Conservation (phyloP, 345 rosid genomes). For the Mercurialis annua region DNA sequence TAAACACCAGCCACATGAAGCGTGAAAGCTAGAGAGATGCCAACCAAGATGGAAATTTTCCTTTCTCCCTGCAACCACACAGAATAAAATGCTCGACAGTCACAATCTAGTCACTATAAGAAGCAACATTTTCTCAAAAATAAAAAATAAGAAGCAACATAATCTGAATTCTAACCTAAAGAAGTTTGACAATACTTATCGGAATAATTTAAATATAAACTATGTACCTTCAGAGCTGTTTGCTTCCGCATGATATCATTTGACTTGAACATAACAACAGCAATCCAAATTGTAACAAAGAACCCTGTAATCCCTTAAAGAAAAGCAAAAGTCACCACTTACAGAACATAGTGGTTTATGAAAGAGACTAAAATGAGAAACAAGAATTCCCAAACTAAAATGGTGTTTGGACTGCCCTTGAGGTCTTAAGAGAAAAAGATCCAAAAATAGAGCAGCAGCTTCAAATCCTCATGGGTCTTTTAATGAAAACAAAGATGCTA, state of each 20-base stretch:
- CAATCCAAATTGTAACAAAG: slow-evolving; percentile 97
- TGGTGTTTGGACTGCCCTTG: background rate
- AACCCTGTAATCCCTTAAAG: slow-evolving; percentile 57
- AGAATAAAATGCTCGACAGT: slow-evolving; percentile 20
- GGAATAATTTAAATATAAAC: slow-evolving; percentile 1
- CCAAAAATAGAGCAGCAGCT: background rate
- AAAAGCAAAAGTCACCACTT: slow-evolving; percentile 23
- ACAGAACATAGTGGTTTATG: background rate
- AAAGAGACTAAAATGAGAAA: background rate
- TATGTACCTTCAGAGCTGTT: slow-evolving; percentile 84
- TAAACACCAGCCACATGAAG: slow-evolving; percentile 80
- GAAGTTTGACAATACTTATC: background rate
- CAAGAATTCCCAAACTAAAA: background rate
- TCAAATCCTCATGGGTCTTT: background rate
- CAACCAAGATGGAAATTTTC: slow-evolving; percentile 69
- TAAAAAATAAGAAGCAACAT: too few relatives aligned
- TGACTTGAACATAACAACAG: slow-evolving; percentile 96
- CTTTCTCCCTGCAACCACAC: slow-evolving; percentile 85
- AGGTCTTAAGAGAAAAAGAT: background rate
- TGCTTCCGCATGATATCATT: slow-evolving; percentile 93
- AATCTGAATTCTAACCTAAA: too few relatives aligned
- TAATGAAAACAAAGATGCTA: background rate
- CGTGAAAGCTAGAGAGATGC: slow-evolving; percentile 62
- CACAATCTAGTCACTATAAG: background rate
- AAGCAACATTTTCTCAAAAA: too few relatives aligned